Evolutionary conservation across 305 asterid genomes (phyloP), one percentile per base, ranked within the genome.

Genomic region (Fraxinus ornus): DNA sequence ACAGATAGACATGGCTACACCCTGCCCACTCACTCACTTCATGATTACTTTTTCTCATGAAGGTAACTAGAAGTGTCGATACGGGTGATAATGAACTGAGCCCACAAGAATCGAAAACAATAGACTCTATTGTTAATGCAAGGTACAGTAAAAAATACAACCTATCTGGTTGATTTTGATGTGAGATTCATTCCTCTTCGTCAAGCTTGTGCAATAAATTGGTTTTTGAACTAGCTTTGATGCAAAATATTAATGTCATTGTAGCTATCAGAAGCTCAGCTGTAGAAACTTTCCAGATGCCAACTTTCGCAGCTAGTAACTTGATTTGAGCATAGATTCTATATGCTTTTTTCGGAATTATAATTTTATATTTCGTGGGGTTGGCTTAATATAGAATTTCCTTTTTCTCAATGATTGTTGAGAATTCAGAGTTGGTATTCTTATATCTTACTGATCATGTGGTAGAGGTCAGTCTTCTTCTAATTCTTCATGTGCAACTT

Each of bases 51-150:
- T 77, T 82, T 81, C 84, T 85, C 39, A 62, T 90, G 88, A 84
- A 93, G 97, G 97, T 93, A 81, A 92, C 98, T 37, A 87, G 95
- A 89, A 90, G 94, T 83, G 90, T 90, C 70, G 73, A 91, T 72
- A 91, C 89, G 15, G 79, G 87, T 73, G 93, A 88, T 79, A 64
- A 36, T 32, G 94, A 90, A 80, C 89, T 90, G 86, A 90, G 97
- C 88, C 87, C 91, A 21, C 98, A 94, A 78, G 98, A 92, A 87
- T 87, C 89, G 57, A 84, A 60, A 83, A 94, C 98, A 79, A 92
- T 92, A 79, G 90, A 83, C 26, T 90, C 97, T 71, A 89, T 94
- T 13, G 97, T 89, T 37, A 88, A 90, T 82, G 97, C 98, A 5
- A 92, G 98, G 98, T 92, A 89, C 57, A 75, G 49, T 22, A 71